Evolutionary conservation across 192 early-diverging fungal genomes (phyloP).

Genomic region (Chytriomyces confervae): DNA sequence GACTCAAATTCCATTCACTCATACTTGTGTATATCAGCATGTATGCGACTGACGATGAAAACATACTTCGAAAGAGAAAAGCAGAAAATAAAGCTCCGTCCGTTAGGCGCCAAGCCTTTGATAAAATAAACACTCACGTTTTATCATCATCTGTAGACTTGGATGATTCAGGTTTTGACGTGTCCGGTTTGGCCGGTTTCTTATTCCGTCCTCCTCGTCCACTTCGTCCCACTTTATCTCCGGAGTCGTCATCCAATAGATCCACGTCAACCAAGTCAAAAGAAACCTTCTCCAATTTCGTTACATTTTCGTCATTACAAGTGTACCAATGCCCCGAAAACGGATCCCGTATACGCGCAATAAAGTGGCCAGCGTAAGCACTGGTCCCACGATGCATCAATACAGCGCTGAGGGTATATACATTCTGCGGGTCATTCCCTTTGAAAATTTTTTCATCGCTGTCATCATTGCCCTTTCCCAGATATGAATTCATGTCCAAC

Average conservation of each 20-base stretch:
- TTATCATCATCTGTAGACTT: background rate
- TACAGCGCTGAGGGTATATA: conserved; percentile 1
- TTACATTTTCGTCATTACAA: conserved; percentile 25
- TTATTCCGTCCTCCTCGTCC: conserved; percentile 10
- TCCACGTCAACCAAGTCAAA: conserved; percentile 20
- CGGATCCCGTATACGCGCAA: conserved; percentile 23
- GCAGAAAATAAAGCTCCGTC: background rate
- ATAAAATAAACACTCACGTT: background rate
- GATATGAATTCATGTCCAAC: conserved; percentile 16
- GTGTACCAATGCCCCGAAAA: conserved; percentile 1
- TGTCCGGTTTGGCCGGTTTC: background rate
- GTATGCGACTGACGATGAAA: conserved; percentile 24
- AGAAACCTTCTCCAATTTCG: background rate
- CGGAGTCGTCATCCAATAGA: background rate
- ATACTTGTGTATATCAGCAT: conserved; percentile 21
- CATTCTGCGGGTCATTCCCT: background rate
- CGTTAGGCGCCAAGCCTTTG: no score
- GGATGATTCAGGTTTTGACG: background rate
- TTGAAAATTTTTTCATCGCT: no score
- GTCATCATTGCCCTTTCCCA: background rate
- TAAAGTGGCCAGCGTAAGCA: conserved; percentile 27
- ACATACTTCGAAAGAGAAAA: background rate
- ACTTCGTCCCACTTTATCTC: background rate
- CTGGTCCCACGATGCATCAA: conserved; percentile 24
- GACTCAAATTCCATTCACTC: conserved; percentile 6